phyloP scores from a whole-genome alignment of 2,329 filamentous ascomycete species.

The Aspergillus sp. region DNA sequence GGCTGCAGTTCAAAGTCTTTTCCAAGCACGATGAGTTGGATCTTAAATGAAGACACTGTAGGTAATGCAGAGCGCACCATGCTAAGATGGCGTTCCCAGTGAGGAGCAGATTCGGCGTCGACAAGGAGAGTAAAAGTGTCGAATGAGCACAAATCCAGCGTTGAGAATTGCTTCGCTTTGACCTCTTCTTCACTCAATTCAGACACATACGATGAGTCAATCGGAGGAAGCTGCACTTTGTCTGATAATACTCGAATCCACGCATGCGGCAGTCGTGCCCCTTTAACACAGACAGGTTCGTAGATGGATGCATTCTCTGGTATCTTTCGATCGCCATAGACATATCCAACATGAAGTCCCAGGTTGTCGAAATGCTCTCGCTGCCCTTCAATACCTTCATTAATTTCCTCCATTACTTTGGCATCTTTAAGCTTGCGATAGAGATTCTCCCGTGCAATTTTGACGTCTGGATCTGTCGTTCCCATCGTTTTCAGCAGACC shows the following conservation, averaged over 20 bases:
- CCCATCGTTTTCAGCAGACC: conserved; percentile 36
- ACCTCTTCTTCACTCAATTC: conserved; percentile 25
- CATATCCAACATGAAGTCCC: conserved; percentile 42
- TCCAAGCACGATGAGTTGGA: conserved; percentile 4
- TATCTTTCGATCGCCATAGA: conserved; percentile 31
- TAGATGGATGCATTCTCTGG: conserved; percentile 36
- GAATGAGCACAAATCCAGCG: conserved; percentile 31
- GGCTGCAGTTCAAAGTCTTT: conserved; percentile 19
- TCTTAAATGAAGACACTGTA: not conserved
- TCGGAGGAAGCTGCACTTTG: conserved; percentile 7
- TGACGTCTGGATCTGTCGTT: conserved; percentile 20
- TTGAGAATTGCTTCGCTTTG: conserved; percentile 24
- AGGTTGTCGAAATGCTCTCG: conserved; percentile 42
- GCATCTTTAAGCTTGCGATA: conserved; percentile 24
- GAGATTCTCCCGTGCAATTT: conserved; percentile 24
- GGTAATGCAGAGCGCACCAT: not conserved
- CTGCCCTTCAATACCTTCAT: conserved; percentile 29
- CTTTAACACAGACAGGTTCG: conserved; percentile 30
- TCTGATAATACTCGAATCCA: conserved; percentile 25
- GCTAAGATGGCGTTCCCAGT: not conserved
- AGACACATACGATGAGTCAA: conserved; percentile 32
- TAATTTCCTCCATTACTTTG: conserved; percentile 4
- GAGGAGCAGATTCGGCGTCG: conserved; percentile 1
- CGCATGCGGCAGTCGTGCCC: conserved; percentile 38
- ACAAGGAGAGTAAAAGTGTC: conserved; percentile 28